Evolutionary conservation across 495 filamentous ascomycete genomes (phyloP), one percentile per base, ranked within the genome.

Genomic region (Amniculicola lignicola): DNA sequence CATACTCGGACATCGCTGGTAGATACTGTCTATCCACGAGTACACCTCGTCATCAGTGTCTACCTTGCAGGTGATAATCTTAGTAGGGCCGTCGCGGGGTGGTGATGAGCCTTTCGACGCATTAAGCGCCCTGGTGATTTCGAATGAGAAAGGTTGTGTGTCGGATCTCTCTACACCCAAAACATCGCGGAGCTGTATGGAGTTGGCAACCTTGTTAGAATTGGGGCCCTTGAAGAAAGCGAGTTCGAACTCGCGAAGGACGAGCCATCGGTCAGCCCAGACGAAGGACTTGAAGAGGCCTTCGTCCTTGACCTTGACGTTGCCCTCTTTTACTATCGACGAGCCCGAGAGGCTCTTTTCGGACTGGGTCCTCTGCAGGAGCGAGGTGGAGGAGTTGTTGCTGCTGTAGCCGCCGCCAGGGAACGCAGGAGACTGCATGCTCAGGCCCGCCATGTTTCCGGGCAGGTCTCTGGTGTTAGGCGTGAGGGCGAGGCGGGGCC

Each of bases 21-120:
- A 96, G 58, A 98, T 93, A 68, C 88, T 87, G 68, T 98, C 93
- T 53, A 96, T 95, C 93, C 93, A 98, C 46, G 94, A 89, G 67
- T 98, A 98, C 29, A 96, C 82, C 59, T 98, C 93, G 61, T 95
- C 91, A 57, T 97, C 94, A 18, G 81, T 85, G 67, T 95, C 95
- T 59, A 97, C 87, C 66, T 87, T 88, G 59, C 95, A 90, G 22
- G 89, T 86, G 33, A 95, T 77, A 9, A 85, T 86, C 63, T 87
- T 88, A 27, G 84, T 83, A 2, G 87, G 79, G 27, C 87, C 83
- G 64, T 96, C 91, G n/a, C 82, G 78, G 1, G 56, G 77, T 76
- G 43, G 78, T 77, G 37, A 79, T 74, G 57, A 84, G 80, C 54
- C 59, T 24, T 54, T 59, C 55, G 79, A 82, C 3, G 80, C 70